Evolutionary conservation across 2,329 filamentous ascomycete species (phyloP).

Genomic region (Dactylellina drechsleri): DNA sequence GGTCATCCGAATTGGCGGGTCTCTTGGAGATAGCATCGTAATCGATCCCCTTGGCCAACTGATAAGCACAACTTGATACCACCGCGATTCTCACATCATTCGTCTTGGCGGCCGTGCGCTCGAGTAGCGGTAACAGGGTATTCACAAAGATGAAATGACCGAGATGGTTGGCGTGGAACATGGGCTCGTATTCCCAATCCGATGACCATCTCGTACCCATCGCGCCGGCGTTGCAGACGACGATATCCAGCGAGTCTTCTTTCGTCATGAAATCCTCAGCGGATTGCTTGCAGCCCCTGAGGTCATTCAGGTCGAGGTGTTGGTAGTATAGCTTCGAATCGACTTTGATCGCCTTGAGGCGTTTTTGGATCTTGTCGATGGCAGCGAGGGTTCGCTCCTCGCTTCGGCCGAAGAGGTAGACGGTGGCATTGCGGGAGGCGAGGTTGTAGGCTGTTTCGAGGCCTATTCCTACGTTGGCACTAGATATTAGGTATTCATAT

Average conservation of each 20-base stretch:
- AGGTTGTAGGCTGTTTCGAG: constrained; percentile 57
- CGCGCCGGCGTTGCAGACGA: constrained; percentile 65
- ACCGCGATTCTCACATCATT: constrained; percentile 57
- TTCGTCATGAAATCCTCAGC: constrained; percentile 61
- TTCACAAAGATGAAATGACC: constrained; percentile 65
- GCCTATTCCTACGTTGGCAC: constrained; percentile 56
- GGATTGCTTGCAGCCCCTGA: constrained; percentile 63
- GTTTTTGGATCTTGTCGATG: constrained; percentile 59
- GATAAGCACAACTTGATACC: constrained; percentile 59
- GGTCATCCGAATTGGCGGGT: constrained; percentile 28
- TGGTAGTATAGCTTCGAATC: constrained; percentile 60
- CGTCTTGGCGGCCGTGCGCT: constrained; percentile 57
- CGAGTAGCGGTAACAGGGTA: constrained; percentile 57
- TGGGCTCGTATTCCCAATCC: constrained; percentile 64
- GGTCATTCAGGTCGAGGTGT: constrained; percentile 64
- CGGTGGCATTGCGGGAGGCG: constrained; percentile 55
- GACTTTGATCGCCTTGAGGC: constrained; percentile 46
- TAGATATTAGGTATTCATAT: constrained; percentile 18
- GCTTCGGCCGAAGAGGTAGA: constrained; percentile 55
- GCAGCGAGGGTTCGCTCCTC: constrained; percentile 62
- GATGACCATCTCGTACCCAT: constrained; percentile 62
- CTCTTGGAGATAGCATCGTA: constrained; percentile 29
- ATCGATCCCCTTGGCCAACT: constrained; percentile 60
- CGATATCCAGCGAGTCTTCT: constrained; percentile 63
- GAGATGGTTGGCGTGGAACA: constrained; percentile 67